Base-by-base conservation (phyloP, 176 grass and related monocot genomes). In the Ampelocalamus luodianensis region DNA sequence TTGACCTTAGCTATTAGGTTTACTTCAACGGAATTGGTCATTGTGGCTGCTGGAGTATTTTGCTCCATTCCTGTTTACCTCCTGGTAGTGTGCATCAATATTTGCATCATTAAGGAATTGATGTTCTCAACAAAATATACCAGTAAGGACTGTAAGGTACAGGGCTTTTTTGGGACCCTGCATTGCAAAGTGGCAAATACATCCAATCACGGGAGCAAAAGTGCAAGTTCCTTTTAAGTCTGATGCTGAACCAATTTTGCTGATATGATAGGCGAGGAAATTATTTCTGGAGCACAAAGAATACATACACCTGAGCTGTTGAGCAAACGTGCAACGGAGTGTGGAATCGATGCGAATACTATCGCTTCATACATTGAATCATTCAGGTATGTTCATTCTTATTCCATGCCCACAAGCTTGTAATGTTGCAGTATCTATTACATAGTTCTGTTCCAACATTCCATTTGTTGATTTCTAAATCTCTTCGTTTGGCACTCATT, bases 231-330 rank as follows among this genome's bases (percentile, higher is more conserved):
- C 22, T 63, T 84, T 17, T 58, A 10, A 56, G 14, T 49, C 23
- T 27, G 16, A 15, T 39, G 7, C 4, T 88, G 55, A 50, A 76
- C 22, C 8, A 48, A 64, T 43, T 82, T 79, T 54, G 4, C 17
- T 82, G 32, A 51, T 63, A 6, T 32, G 8, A 26, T 29, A 95
- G 96, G 93, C 0, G 96, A 95, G 87, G 91, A 95, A 82, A 95
- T 95, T 81, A 98, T 98, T 71, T 98, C 91, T 70, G 96, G 96
- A 84, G 93, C 93, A 24, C 93, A 98, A 87, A 98, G 96, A 72
- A 40, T 98, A 75, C 96, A 98, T 84, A 85, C 79, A 18, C 95
- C 93, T 42, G 93, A 98, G 55, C 83, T 95, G 63, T 85, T 98
- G 75, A 82, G 89, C 12, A 83, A 91, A 63, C 93, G 93, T 54